Conservation (phyloP, 116 monocot genomes). For the Cymodocea nodosa region DNA sequence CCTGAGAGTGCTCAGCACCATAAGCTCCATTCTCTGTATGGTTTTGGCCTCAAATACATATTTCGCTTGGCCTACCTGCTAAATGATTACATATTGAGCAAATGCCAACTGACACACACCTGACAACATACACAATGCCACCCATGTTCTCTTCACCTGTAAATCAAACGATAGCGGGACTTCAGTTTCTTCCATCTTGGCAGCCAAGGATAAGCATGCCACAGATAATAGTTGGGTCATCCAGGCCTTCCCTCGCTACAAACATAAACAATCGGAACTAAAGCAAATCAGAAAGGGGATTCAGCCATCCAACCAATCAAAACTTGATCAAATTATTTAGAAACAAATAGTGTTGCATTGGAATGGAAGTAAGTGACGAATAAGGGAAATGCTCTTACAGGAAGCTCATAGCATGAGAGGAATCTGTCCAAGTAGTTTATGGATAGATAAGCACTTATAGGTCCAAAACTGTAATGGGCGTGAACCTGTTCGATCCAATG, state of each 20-base stretch:
- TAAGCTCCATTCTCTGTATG: constrained; percentile 84
- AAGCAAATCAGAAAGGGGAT: background rate
- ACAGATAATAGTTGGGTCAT: constrained; percentile 58
- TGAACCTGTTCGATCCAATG: constrained; percentile 33
- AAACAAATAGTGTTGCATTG: background rate
- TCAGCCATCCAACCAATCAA: background rate
- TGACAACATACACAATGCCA: background rate
- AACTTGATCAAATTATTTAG: too few species aligned
- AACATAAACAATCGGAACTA: background rate
- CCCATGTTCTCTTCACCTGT: constrained; percentile 30
- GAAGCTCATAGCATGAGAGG: constrained; percentile 30
- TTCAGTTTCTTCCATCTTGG: constrained; percentile 60
- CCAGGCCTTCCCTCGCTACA: constrained; percentile 53
- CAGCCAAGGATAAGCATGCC: constrained; percentile 54
- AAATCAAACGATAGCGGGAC: constrained; percentile 48
- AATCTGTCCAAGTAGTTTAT: constrained; percentile 56
- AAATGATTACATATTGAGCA: background rate
- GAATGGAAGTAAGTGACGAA: background rate
- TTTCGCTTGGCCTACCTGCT: constrained; percentile 45
- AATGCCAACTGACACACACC: background rate
- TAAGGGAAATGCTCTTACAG: constrained; percentile 21
- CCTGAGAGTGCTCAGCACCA: constrained; percentile 59
- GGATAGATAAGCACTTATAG: constrained; percentile 45
- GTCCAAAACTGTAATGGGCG: constrained; percentile 39
- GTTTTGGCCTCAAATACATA: constrained; percentile 67